Conservation (phyloP, 169 alveolate species). For the Cardiosporidium cionae region DNA sequence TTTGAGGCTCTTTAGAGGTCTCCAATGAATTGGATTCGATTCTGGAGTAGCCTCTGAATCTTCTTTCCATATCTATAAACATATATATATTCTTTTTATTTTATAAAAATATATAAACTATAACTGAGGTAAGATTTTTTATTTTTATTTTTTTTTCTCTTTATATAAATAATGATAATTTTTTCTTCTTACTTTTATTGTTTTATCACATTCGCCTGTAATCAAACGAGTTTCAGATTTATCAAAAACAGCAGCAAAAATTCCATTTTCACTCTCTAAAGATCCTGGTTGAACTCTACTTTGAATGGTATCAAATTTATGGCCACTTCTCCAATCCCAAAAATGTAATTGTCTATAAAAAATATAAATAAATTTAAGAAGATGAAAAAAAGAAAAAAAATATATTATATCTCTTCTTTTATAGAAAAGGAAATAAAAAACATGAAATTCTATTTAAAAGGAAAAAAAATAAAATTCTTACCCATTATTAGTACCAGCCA, state of each 20-base stretch:
- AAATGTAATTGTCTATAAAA: slow-evolving; percentile 63
- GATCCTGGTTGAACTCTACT: slow-evolving; percentile 90
- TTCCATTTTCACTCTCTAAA: slow-evolving; percentile 89
- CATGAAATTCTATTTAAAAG: not conserved
- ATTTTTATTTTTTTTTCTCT: not conserved
- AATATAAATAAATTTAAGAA: not conserved
- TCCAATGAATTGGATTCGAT: slow-evolving; percentile 39
- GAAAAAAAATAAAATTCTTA: slow-evolving; percentile 9
- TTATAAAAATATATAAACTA: not conserved
- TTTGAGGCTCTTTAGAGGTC: not conserved
- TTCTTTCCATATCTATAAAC: slow-evolving; percentile 5
- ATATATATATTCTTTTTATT: not conserved
- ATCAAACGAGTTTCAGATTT: slow-evolving; percentile 85
- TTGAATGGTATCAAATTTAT: slow-evolving; percentile 78
- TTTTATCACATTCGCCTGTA: slow-evolving; percentile 97
- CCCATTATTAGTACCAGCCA: slow-evolving; percentile 94
- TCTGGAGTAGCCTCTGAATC: slow-evolving; percentile 50
- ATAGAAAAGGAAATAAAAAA: too few species aligned
- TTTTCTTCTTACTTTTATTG: slow-evolving; percentile 78
- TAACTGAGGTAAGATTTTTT: not conserved
- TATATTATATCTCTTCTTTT: too few species aligned
- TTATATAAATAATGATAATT: not conserved
- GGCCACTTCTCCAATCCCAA: slow-evolving; percentile 96
- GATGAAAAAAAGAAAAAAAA: not conserved
- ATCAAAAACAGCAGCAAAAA: slow-evolving; percentile 85